A percentile compares a stretch with the other conserved stretches of the same genome.
phyloP scores from a whole-genome alignment of 2,329 filamentous ascomycete genomes.

The Magnaporthiopsis incrustans region DNA sequence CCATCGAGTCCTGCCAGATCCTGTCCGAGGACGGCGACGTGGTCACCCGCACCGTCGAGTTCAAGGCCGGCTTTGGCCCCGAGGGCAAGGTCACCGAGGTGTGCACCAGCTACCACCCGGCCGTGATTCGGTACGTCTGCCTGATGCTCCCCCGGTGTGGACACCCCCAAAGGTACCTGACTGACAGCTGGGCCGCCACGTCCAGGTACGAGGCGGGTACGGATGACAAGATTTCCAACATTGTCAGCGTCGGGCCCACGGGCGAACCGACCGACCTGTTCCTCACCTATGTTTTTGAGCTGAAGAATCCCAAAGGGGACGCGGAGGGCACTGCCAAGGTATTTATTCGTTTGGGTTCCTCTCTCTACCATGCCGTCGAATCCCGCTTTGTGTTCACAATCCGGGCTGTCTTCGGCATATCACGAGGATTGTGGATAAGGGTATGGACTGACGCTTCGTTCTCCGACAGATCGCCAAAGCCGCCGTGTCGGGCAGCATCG shows the following conservation, averaged over 20 bases:
- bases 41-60: conserved; percentile 21
- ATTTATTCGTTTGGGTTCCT: too few relatives aligned
- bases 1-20: conserved; percentile 24
- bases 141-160: too few relatives aligned
- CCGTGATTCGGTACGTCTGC: conserved; percentile 17
- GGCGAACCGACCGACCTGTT: conserved; percentile 18
- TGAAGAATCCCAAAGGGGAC: conserved; percentile 17
- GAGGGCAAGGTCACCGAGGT: conserved; percentile 18
- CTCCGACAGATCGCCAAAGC: conserved; percentile 17
- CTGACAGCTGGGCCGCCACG: too few relatives aligned
- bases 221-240: conserved; percentile 24
- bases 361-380: background rate
- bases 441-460: background rate
- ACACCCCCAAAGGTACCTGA: too few relatives aligned
- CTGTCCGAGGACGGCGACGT: conserved; percentile 21
- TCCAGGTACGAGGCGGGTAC: conserved; percentile 19
- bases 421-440: too few relatives aligned
- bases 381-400: background rate
- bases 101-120: conserved; percentile 22
- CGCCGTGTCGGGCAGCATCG: conserved; percentile 20
- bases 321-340: conserved; percentile 17
- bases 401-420: background rate
- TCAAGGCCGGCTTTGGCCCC: conserved; percentile 14
- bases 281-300: conserved; percentile 25
- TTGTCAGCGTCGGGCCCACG: conserved; percentile 18